These are phyloP conservation scores for Trichoderma polysporum DNA, from an alignment of 2,329 filamentous ascomycete species.

Conservation along the genomic window DNA sequence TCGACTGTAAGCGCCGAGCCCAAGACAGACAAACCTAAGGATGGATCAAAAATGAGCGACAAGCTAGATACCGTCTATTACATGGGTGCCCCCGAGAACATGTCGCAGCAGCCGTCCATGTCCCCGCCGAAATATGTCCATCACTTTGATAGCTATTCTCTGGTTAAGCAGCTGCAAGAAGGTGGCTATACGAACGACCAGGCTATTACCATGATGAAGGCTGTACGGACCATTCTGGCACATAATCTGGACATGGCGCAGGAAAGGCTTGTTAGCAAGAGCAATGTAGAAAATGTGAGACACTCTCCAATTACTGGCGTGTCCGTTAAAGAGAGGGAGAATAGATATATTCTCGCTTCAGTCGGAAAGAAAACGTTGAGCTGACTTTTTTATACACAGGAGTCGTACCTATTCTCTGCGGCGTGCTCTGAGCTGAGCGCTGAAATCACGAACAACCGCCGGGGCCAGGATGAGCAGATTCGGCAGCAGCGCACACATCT, in stretches of 20 bases:
- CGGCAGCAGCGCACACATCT: conserved; percentile 80
- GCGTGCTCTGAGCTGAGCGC: conserved; percentile 89
- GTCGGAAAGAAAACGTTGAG: not conserved
- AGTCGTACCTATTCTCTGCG: conserved; percentile 89
- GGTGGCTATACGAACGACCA: conserved; percentile 73
- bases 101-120: conserved; percentile 59
- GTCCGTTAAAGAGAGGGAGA: not conserved
- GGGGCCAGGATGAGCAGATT: conserved; percentile 75
- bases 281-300: conserved; percentile 77
- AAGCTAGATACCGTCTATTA: conserved; percentile 52
- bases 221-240: conserved; percentile 72
- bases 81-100: conserved; percentile 45
- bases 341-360: not conserved
- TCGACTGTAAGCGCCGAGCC: not conserved
- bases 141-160: conserved; percentile 91
- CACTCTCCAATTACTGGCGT: not conserved
- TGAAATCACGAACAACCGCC: conserved; percentile 77
- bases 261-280: conserved; percentile 79
- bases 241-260: conserved; percentile 80
- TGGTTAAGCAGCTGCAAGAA: conserved; percentile 77
- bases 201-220: conserved; percentile 88
- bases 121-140: conserved; percentile 80
- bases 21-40: not conserved
- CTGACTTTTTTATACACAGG: conserved; percentile 40
- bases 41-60: conserved; percentile 1